A percentile compares a stretch with the other conserved stretches of the same genome.
Evolutionary conservation across 2,329 filamentous ascomycete species (phyloP).

Genomic region (Eutypella sp.): DNA sequence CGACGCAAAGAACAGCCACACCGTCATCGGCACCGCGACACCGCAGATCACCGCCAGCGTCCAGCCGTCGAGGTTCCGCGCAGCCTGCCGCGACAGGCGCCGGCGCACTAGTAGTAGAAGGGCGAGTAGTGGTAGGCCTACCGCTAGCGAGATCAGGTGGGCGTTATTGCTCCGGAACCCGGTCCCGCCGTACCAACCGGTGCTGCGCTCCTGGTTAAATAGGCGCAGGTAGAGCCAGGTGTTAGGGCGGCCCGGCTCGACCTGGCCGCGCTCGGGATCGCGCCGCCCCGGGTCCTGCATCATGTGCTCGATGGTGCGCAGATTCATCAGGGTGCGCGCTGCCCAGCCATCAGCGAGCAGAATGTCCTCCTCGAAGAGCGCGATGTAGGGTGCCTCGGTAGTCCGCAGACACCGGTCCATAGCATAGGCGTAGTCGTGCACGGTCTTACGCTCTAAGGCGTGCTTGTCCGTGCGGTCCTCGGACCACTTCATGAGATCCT

Average conservation of each 20-base stretch:
- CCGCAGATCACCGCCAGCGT: slow-evolving; percentile 21
- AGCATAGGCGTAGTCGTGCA: slow-evolving; percentile 27
- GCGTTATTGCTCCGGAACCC: slow-evolving; percentile 26
- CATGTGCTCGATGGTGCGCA: slow-evolving; percentile 20
- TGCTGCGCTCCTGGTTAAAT: slow-evolving; percentile 27
- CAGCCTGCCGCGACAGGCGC: slow-evolving; percentile 14
- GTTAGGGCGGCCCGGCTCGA: slow-evolving; percentile 22
- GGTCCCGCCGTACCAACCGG: slow-evolving; percentile 24
- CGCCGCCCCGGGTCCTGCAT: slow-evolving; percentile 22
- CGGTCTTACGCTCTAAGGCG: slow-evolving; percentile 22
- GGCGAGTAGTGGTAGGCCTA: slow-evolving; percentile 18
- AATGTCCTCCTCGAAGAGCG: slow-evolving; percentile 27
- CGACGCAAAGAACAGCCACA: slow-evolving; percentile 28
- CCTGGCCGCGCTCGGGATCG: slow-evolving; percentile 13
- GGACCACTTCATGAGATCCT: slow-evolving; percentile 15
- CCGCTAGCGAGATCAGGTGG: slow-evolving; percentile 22
- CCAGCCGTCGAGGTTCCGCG: slow-evolving; percentile 23
- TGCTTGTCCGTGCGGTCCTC: slow-evolving; percentile 15
- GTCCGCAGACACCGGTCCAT: slow-evolving; percentile 20
- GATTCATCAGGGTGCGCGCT: slow-evolving; percentile 19
- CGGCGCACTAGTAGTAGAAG: slow-evolving; percentile 17
- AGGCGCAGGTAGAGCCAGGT: slow-evolving; percentile 26
- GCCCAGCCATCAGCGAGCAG: slow-evolving; percentile 27
- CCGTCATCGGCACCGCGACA: slow-evolving; percentile 22
- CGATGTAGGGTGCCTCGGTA: slow-evolving; percentile 26